A percentile compares a stretch with the other conserved stretches of the same genome.
Evolutionary conservation across 2,329 filamentous ascomycete species (phyloP).

Genomic region (Penicillium sp.): DNA sequence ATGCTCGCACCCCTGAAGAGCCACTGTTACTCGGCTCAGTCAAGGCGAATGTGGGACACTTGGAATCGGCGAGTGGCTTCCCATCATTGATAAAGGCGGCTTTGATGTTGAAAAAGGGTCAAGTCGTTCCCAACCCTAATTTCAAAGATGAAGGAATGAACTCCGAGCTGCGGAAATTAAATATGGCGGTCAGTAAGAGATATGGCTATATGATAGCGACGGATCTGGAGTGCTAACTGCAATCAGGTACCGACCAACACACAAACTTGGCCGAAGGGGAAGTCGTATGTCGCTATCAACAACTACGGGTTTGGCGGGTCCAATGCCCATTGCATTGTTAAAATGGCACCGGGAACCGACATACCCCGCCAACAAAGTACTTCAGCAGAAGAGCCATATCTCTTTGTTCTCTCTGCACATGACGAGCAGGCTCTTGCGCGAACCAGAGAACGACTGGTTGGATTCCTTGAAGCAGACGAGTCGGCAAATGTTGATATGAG

Average conservation of each 20-base stretch:
- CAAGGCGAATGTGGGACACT: neutral
- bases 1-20: neutral
- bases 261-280: constrained; percentile 26
- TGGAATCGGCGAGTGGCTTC: neutral
- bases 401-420: constrained; percentile 26
- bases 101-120: neutral
- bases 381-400: constrained; percentile 10
- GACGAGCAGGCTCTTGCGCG: constrained; percentile 25
- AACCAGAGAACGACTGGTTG: constrained; percentile 21
- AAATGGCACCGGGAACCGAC: constrained; percentile 11
- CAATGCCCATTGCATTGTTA: constrained; percentile 30
- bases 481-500: constrained; percentile 23
- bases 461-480: constrained; percentile 21
- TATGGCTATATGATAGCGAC: neutral
- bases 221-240: neutral
- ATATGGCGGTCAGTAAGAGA: neutral
- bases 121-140: neutral
- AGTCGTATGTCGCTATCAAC: constrained; percentile 26
- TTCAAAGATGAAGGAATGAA: neutral
- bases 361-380: neutral
- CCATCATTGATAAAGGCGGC: neutral
- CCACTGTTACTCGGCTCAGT: neutral
- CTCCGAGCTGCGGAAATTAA: neutral
- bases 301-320: constrained; percentile 32
- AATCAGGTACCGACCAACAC: neutral